Base-by-base conservation (phyloP, 345 rosid species). In the Ceriops zippeliana region DNA sequence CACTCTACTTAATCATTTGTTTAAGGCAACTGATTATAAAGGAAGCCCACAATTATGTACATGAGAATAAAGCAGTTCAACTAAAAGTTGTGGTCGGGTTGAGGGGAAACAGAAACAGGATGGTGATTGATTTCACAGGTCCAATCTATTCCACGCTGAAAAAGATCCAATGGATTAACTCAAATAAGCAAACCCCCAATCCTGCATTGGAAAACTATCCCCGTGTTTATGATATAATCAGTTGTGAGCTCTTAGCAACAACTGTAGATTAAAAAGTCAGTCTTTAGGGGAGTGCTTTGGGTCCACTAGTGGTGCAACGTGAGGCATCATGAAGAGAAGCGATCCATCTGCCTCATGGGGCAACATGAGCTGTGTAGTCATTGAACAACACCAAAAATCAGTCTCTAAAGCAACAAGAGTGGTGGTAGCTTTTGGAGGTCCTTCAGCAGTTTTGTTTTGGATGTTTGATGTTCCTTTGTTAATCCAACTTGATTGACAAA, bases 341-440 rank as follows among this genome's bases (percentile, higher is more conserved):
- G 59, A 56, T 24, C 59, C 59, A 56, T 24, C 28, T 56, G 59
- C 59, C 59, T 56, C 59, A 56, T 24, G 59, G 5, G 26, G 16
- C 30, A 56, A 56, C 6, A 24, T 24, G 16, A 56, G 16, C 3
- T 22, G 5, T 10, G 30, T 17, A 56, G 4, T 24, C 59, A 22
- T 56, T 56, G 28, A 56, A 20, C 59, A 56, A 42, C 19, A 42
- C 16, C 15, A 1, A 42, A 3, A 42, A 42, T 11, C 49, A 42
- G 17, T 42, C 15, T 42, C 17, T 42, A 42, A 42, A 42, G 17
- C 49, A 42, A 15, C 19, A 56, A 15, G 59, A 15, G 6, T 56
- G 17, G 59, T 5, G 7, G 30, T 24, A 24, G 26, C 28, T 54
- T 22, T 54, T 42, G 49, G 59, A 56, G 26, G 26, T 56, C 59